Evolutionary conservation across 2,329 filamentous ascomycete species (phyloP).

Genomic region (Venturia asperata): DNA sequence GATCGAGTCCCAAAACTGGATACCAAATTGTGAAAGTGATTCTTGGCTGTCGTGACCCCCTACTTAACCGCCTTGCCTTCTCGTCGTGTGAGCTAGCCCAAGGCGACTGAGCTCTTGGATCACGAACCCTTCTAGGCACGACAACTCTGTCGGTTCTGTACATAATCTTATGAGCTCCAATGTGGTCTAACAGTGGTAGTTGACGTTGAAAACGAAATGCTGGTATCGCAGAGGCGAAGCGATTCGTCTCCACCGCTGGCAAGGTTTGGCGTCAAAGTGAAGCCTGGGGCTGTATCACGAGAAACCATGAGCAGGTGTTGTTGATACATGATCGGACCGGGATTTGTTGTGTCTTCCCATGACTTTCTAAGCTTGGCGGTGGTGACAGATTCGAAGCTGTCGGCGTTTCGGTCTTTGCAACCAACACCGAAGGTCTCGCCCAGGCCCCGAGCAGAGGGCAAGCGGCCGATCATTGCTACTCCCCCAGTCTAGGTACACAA

Average conservation of each 20-base stretch:
- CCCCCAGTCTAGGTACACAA: background rate
- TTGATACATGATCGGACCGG: background rate
- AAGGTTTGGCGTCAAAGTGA: background rate
- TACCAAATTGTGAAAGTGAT: too few species aligned
- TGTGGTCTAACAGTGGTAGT: background rate
- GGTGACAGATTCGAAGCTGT: background rate
- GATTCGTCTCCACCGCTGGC: background rate
- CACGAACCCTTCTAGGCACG: too few species aligned
- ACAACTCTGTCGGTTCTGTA: too few species aligned
- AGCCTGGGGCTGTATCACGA: background rate
- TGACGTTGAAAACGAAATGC: constrained; percentile 1
- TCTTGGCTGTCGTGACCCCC: too few species aligned
- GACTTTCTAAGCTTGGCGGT: background rate
- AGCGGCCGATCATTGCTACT: background rate
- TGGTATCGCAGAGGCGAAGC: background rate
- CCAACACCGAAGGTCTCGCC: background rate
- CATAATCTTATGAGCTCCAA: background rate
- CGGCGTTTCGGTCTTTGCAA: background rate
- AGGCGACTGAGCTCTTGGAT: too few species aligned
- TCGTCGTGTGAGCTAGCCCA: too few species aligned
- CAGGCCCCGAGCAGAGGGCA: background rate
- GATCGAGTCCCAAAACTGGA: too few species aligned
- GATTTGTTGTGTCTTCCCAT: background rate
- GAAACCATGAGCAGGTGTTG: background rate
- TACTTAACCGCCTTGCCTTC: too few species aligned